A percentile compares a stretch with the other conserved stretches of the same genome.
phyloP scores from a whole-genome alignment of 306 rosid genomes.

The Cicer chorassanicum region DNA sequence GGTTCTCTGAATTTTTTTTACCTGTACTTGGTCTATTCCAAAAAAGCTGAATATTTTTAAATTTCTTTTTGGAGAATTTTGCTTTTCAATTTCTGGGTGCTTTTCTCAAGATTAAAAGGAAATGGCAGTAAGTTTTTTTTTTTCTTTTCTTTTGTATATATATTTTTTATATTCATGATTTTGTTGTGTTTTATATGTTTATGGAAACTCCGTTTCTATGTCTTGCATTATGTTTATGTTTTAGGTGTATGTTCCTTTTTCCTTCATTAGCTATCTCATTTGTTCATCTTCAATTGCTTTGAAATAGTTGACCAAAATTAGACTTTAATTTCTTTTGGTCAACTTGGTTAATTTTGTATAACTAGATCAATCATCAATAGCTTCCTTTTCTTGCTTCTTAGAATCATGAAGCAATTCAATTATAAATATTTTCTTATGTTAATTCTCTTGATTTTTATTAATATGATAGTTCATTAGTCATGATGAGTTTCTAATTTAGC shows the following conservation, averaged over 20 bases:
- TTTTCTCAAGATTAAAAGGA: constrained; percentile 51
- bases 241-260: neutral
- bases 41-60: constrained; percentile 29
- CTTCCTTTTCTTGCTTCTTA: constrained; percentile 20
- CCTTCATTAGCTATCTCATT: constrained; percentile 9
- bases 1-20: constrained; percentile 40
- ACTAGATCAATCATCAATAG: constrained; percentile 24
- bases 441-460: constrained; percentile 23
- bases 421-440: constrained; percentile 9
- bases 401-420: constrained; percentile 34
- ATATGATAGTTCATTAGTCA: constrained; percentile 6
- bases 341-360: neutral
- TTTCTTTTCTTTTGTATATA: neutral
- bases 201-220: constrained; percentile 15
- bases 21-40: constrained; percentile 44
- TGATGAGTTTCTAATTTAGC: constrained; percentile 24
- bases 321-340: constrained; percentile 41
- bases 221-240: constrained; percentile 43
- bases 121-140: constrained; percentile 71
- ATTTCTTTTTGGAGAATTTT: constrained; percentile 36
- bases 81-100: constrained; percentile 39
- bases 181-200: constrained; percentile 25
- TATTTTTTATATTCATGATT: constrained; percentile 15
- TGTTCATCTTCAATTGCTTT: constrained; percentile 41
- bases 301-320: constrained; percentile 49